Percentiles rank a stretch among this genome's conserved stretches.
These are phyloP conservation scores for Starmerella sp. DNA, from an alignment of 805 yeast species.

Conservation along the genomic window DNA sequence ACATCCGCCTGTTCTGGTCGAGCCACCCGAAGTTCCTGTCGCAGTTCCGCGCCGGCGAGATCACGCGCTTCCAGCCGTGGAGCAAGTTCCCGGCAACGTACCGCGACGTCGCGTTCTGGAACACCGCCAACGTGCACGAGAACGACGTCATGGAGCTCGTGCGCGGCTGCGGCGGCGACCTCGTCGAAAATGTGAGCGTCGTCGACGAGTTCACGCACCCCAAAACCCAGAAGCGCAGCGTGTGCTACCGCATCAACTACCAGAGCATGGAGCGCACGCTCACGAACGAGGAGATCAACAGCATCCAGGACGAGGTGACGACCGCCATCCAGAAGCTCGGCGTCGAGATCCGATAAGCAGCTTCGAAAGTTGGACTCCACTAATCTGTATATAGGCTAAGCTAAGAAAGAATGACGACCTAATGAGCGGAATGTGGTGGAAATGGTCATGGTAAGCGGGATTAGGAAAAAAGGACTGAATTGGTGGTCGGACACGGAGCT, in stretches of 20 bases:
- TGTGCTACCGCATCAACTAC: constrained; percentile 81
- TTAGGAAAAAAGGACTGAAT: too few relatives aligned
- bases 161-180: constrained; percentile 67
- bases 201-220: constrained; percentile 81
- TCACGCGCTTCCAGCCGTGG: constrained; percentile 70
- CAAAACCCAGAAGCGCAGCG: constrained; percentile 60
- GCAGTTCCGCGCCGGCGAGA: constrained; percentile 59
- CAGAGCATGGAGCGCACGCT: constrained; percentile 93
- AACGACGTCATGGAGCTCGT: constrained; percentile 93
- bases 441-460: too few relatives aligned
- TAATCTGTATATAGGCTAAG: too few relatives aligned
- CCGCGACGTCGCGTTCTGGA: constrained; percentile 92
- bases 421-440: too few relatives aligned
- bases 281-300: constrained; percentile 75
- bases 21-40: constrained; percentile 58
- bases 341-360: constrained; percentile 42
- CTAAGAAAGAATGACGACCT: too few relatives aligned
- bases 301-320: constrained; percentile 56
- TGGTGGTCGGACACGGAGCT: too few relatives aligned
- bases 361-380: not conserved
- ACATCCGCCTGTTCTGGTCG: constrained; percentile 88
- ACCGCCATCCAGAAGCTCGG: constrained; percentile 42
- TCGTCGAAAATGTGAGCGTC: constrained; percentile 73
- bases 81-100: constrained; percentile 80
- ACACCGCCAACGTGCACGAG: constrained; percentile 47